Evolutionary conservation across 1,284 basidiomycete genomes (phyloP).

Genomic region (Ustilago loliicola): DNA sequence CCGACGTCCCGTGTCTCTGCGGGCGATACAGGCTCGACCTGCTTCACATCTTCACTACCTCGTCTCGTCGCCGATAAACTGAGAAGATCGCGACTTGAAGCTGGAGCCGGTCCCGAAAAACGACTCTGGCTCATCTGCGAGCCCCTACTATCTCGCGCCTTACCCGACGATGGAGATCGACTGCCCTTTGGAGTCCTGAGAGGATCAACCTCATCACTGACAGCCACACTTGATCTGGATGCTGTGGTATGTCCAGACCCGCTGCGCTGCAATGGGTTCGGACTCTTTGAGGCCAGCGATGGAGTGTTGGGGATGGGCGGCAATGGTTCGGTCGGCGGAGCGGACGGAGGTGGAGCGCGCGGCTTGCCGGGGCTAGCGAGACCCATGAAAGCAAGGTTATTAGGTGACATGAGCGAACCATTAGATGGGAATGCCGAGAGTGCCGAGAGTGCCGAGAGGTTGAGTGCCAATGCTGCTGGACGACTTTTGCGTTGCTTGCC

Average conservation of each 20-base stretch:
- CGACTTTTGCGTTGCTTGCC: conserved; percentile 42
- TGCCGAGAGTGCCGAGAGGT: conserved; percentile 19
- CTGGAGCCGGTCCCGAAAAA: neutral
- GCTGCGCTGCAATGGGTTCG: conserved; percentile 10
- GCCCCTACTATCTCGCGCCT: neutral
- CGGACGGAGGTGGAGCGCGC: conserved; percentile 46
- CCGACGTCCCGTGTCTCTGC: neutral
- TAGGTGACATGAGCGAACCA: conserved; percentile 15
- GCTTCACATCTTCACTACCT: neutral
- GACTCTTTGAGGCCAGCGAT: conserved; percentile 27
- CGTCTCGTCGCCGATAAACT: neutral
- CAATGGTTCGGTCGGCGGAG: conserved; percentile 53
- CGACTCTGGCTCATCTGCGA: conserved; percentile 2
- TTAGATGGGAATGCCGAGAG: conserved; percentile 17
- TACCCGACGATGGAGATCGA: conserved; percentile 1
- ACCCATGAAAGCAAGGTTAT: conserved; percentile 18
- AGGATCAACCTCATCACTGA: conserved; percentile 3
- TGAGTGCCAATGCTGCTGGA: conserved; percentile 44
- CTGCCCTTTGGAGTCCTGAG: conserved; percentile 18
- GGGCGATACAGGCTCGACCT: neutral
- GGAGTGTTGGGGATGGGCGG: conserved; percentile 58
- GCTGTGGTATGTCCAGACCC: conserved; percentile 17
- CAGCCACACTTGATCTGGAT: neutral
- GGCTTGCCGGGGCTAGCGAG: conserved; percentile 38
- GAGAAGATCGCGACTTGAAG: neutral